Evolutionary conservation across 257 asterid genomes (phyloP).

Genomic region (Nicotiana obtusifolia): DNA sequence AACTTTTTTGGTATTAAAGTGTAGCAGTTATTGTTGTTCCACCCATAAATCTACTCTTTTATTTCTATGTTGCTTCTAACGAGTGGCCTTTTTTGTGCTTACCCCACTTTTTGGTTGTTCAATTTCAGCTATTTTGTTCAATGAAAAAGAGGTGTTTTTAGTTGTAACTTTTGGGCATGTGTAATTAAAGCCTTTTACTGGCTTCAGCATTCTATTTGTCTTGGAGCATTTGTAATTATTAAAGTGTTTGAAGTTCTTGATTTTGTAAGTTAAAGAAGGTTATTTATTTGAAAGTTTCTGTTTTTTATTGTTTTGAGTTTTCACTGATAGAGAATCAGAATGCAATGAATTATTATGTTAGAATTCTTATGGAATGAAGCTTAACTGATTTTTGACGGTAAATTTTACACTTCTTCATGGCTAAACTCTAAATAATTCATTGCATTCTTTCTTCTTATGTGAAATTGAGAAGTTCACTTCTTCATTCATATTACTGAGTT

Average conservation of each 20-base stretch:
- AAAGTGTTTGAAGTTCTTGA: neutral
- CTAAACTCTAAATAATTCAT: too few relatives aligned
- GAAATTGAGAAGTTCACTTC: neutral
- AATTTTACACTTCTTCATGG: neutral
- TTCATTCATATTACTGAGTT: neutral
- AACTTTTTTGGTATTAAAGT: neutral
- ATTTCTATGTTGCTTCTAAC: neutral
- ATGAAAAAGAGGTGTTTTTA: neutral
- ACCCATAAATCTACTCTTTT: neutral
- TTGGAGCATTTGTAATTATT: neutral
- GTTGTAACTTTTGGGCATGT: neutral
- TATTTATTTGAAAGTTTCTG: neutral
- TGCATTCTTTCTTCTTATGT: too few relatives aligned
- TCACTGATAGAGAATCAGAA: neutral
- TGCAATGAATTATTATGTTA: neutral
- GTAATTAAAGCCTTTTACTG: neutral
- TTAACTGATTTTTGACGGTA: neutral
- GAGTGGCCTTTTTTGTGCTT: neutral
- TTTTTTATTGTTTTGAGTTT: neutral
- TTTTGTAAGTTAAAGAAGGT: neutral
- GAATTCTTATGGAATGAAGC: neutral
- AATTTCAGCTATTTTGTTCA: neutral
- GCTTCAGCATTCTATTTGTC: neutral
- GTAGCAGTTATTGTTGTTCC: neutral
- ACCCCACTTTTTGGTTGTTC: neutral